Conservation (phyloP, 2,329 filamentous ascomycete genomes). For the Penicillium capsulatum region DNA sequence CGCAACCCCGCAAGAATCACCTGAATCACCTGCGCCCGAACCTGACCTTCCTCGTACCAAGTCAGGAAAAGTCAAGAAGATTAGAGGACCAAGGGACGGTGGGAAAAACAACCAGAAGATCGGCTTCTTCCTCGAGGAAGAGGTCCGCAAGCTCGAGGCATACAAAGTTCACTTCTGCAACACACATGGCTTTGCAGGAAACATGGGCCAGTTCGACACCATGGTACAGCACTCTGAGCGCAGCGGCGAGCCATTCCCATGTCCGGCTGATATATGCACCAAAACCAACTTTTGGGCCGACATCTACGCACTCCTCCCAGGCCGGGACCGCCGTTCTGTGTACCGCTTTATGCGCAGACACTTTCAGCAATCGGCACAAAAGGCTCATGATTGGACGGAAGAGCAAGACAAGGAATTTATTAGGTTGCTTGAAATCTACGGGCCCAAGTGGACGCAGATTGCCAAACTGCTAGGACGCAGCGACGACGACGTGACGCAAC, state of each 20-base stretch:
- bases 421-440: conserved; percentile 27
- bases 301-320: conserved; percentile 35
- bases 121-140: conserved; percentile 31
- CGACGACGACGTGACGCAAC: conserved; percentile 41
- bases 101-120: conserved; percentile 19
- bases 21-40: neutral
- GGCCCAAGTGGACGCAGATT: conserved; percentile 37
- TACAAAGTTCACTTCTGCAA: conserved; percentile 37
- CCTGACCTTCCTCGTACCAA: neutral
- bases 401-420: conserved; percentile 42
- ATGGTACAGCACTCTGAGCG: conserved; percentile 35
- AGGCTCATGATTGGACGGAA: conserved; percentile 37
- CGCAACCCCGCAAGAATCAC: neutral
- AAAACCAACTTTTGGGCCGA: conserved; percentile 37
- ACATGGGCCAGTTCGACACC: conserved; percentile 24
- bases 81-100: conserved; percentile 8
- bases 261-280: conserved; percentile 15
- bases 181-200: conserved; percentile 17
- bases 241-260: conserved; percentile 23
- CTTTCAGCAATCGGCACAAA: conserved; percentile 38
- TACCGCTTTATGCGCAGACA: conserved; percentile 43
- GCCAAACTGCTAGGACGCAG: conserved; percentile 37
- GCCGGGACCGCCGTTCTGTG: conserved; percentile 37
- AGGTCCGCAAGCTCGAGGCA: conserved; percentile 29
- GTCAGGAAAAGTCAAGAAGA: conserved; percentile 1